Evolutionary conservation across 495 filamentous ascomycete genomes (phyloP), one percentile per base, ranked within the genome.

Genomic region (Amphirosellinia nigrospora): DNA sequence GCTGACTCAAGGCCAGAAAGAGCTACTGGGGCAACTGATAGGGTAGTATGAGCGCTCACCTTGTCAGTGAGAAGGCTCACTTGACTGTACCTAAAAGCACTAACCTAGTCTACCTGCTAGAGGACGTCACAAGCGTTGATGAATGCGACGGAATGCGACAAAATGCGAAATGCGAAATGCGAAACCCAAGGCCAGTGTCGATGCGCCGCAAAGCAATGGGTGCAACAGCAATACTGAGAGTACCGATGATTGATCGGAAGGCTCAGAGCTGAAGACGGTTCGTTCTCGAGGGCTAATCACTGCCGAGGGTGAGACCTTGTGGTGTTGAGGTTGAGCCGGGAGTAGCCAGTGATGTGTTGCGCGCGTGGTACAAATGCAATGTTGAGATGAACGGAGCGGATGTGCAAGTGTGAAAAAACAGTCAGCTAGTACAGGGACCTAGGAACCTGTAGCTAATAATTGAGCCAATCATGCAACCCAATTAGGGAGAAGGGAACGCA

Each of bases 21-120:
- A 19, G 60, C 39, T 45, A 26, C 21, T 63, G 38, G 46, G 60
- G 30, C 13, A 1, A 11, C 11, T 41, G 58, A 28, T 16, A 39
- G 60, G 38, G 60, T 2, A n/a, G 38, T 11, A 61, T 63, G 39
- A 63, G 39, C 23, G 21, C 60, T 63, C 60, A 63, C 60, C 60
- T 63, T 41, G 55, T 36, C 19, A 36, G 8, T n/a, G 28, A 56
- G 55, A 58, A 58, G 55, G 55, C 55, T 36, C 55, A 58, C 30
- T 21, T 63, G 39, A 63, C 60, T 63, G 26, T 63, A 63, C n/a
- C n/a, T n/a, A n/a, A n/a, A n/a, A 62, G 34, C 36, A 39, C 56
- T 45, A 39, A 16, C 4, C 7, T 3, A 36, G 34, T 39, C 11
- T 9, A n/a, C 16, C 32, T 2, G 23, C 32, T n/a, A 32, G 36